phyloP scores from a whole-genome alignment of 495 filamentous ascomycete genomes.

The Xylaria intraflava region DNA sequence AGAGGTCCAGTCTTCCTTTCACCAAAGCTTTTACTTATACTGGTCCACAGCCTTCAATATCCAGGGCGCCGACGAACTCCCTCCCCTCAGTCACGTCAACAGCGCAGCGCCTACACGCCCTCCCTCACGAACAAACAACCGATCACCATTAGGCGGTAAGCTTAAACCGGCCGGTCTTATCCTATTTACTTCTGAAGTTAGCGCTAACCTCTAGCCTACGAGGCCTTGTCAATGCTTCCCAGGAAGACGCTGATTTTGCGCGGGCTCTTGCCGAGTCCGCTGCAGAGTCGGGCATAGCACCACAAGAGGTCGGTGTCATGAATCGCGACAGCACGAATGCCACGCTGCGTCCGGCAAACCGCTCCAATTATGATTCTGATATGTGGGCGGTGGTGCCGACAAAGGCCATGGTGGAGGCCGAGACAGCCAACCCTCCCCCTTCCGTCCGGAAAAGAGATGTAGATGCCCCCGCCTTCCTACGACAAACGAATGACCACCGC shows the following conservation, averaged over 20 bases:
- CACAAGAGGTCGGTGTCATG: slow-evolving; percentile 42
- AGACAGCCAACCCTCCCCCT: slow-evolving; percentile 23
- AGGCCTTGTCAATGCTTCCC: slow-evolving; percentile 36
- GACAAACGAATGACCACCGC: slow-evolving; percentile 50
- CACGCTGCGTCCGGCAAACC: slow-evolving; percentile 68
- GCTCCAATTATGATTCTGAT: slow-evolving; percentile 60
- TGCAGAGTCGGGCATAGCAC: slow-evolving; percentile 28
- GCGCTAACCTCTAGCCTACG: slow-evolving; percentile 21
- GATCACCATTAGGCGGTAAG: slow-evolving; percentile 36
- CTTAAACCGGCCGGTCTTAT: slow-evolving; percentile 32
- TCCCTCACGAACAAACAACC: slow-evolving; percentile 57
- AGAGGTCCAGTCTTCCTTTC: slow-evolving; percentile 3
- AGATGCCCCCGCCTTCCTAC: slow-evolving; percentile 64
- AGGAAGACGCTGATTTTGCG: slow-evolving; percentile 53
- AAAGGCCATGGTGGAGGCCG: slow-evolving; percentile 28
- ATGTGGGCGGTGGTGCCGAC: slow-evolving; percentile 69
- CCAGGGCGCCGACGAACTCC: slow-evolving; percentile 46
- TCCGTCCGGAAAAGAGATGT: slow-evolving; percentile 52
- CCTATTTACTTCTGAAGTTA: slow-evolving; percentile 18
- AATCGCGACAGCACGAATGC: slow-evolving; percentile 22
- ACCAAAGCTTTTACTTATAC: slow-evolving; percentile 7
- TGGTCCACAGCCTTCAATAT: slow-evolving; percentile 48
- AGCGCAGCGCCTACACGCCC: slow-evolving; percentile 59
- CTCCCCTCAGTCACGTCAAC: slow-evolving; percentile 25
- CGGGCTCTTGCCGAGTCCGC: slow-evolving; percentile 33